Base-by-base conservation (phyloP, 176 grass and related monocot genomes). In the Aechmea fasciata region DNA sequence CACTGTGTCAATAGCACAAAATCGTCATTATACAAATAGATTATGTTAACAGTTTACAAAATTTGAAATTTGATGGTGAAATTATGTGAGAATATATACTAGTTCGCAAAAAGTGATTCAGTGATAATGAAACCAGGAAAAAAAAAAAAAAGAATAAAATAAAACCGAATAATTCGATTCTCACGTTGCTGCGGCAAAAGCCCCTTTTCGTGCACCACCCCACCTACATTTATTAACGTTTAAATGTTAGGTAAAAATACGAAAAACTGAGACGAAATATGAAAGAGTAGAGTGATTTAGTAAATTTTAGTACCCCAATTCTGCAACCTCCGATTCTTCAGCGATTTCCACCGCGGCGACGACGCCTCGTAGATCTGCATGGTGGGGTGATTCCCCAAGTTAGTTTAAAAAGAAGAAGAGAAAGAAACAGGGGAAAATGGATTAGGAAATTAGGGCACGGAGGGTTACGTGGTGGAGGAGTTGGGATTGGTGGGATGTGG, bases 121-220 rank as follows among this genome's bases (percentile, higher is more conserved):
- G 13, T 61, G 61, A 25, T 53, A 48, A 64, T 52, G 10, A 71
- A 49, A 49, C 48, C n/a, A n/a, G n/a, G 48, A 48, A 72, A 51
- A 12, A 17, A 19, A 26, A 47, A 78, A 66, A 50, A 50, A 7
- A 71, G 14, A 68, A 33, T 47, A 12, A 52, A 54, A 18, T 23
- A 11, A 24, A 41, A 49, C 10, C 12, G 74, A 74, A 57, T 9
- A 13, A 63, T n/a, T 11, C 50, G 13, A 19, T 63, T 92, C 89
- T 92, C 71, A 97, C 93, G 73, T 11, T 87, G 55, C 69, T 92
- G 93, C 29, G 93, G 89, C 73, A 97, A 71, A 47, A 97, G 82
- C 24, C 94, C 86, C 66, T 97, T 92, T 80, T 97, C 94, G 78
- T 97, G 86, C 41, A 97, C 86, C 49, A 92, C 86, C 17, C 89